phyloP scores from a whole-genome alignment of 2,329 filamentous ascomycete genomes.

The Endothia cerciana region DNA sequence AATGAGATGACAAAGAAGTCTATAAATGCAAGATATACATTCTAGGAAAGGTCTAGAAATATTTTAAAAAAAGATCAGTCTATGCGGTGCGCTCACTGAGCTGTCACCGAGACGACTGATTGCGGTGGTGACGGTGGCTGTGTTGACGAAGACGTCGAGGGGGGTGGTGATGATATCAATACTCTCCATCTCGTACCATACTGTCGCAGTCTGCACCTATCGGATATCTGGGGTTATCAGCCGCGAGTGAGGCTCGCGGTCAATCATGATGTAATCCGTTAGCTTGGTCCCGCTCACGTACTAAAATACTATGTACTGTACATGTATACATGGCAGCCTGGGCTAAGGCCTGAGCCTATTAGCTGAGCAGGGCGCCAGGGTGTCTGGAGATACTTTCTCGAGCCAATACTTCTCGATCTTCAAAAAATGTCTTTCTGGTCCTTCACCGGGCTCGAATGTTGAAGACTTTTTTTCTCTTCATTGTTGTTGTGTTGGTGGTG shows the following conservation, averaged over 20 bases:
- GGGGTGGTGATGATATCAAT: conserved; percentile 19
- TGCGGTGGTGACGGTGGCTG: not conserved
- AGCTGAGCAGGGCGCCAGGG: not conserved
- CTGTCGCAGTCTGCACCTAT: too few relatives aligned
- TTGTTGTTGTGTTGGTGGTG: not conserved
- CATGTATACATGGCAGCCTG: not conserved
- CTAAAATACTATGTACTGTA: not conserved
- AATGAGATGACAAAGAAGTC: not conserved
- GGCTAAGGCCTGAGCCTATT: not conserved
- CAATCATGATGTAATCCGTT: conserved; percentile 27
- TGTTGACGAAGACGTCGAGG: not conserved
- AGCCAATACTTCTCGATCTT: too few relatives aligned
- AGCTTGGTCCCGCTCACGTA: conserved; percentile 10
- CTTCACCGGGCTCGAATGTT: too few relatives aligned
- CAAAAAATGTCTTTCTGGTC: too few relatives aligned
- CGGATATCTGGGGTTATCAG: conserved; percentile 24
- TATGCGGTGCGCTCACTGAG: not conserved
- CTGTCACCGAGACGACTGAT: not conserved
- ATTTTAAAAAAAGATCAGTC: not conserved
- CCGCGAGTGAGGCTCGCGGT: conserved; percentile 19
- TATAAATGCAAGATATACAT: not conserved
- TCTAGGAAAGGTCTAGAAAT: not conserved
- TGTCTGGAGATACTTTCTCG: not conserved
- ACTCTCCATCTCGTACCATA: not conserved
- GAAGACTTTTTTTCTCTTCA: not conserved